Conservation (phyloP, 106 monocot genomes). For the Agapanthus africanus region DNA sequence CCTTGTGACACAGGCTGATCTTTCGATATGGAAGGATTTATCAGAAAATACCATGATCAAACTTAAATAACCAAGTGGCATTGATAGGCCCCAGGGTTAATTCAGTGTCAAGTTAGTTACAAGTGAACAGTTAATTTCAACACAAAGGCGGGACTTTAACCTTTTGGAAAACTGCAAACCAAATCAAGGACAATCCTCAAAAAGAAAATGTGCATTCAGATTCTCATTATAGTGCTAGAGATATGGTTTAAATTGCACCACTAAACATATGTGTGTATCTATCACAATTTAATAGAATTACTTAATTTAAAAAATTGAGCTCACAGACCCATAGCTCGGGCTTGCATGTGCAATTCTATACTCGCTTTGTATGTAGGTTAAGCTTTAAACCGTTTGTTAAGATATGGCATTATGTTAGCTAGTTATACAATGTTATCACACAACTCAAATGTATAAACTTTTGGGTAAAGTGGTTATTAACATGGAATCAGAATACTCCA, state of each 20-base stretch:
- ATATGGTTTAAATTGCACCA: not conserved
- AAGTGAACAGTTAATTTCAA: not conserved
- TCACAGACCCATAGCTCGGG: too few species aligned
- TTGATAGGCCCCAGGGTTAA: too few species aligned
- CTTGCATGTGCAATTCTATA: not conserved
- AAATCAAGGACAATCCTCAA: not conserved
- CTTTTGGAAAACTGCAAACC: not conserved
- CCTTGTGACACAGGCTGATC: too few species aligned
- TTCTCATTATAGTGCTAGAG: not conserved
- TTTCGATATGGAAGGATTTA: not conserved
- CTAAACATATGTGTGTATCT: too few species aligned
- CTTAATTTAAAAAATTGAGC: too few species aligned
- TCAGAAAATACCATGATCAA: not conserved
- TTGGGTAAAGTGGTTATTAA: too few species aligned
- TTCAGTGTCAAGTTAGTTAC: too few species aligned
- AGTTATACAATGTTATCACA: too few species aligned
- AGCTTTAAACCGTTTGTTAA: not conserved
- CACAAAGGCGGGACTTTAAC: not conserved
- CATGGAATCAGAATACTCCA: too few species aligned
- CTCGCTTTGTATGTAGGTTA: not conserved
- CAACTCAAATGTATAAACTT: too few species aligned
- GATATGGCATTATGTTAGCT: too few species aligned
- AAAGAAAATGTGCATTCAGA: not conserved
- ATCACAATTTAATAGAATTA: not conserved
- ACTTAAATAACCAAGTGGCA: not conserved